These are phyloP conservation scores for Rubus idaeus DNA, from an alignment of 306 rosid genomes.

Conservation along the genomic window DNA sequence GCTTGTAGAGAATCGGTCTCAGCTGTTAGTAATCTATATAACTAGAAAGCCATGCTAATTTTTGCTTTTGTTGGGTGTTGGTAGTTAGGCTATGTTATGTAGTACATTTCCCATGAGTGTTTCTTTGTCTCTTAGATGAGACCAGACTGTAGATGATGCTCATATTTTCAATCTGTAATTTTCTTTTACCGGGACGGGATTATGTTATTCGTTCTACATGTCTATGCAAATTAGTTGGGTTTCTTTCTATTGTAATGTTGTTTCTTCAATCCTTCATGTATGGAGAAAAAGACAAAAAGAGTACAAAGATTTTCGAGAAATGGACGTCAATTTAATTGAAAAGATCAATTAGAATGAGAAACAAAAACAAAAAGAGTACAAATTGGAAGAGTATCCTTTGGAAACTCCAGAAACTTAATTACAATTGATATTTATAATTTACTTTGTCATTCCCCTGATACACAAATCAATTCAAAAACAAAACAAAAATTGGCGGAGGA, in stretches of 20 bases:
- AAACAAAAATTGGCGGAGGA: not conserved
- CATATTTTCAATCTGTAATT: not conserved
- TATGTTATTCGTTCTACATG: not conserved
- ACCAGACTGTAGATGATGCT: not conserved
- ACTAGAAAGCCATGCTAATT: not conserved
- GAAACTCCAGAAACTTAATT: not conserved
- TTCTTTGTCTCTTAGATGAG: not conserved
- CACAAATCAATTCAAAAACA: not conserved
- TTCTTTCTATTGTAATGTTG: not conserved
- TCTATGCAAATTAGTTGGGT: not conserved
- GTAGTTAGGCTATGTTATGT: not conserved
- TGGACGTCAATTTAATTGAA: not conserved
- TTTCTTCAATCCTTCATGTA: not conserved
- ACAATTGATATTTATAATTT: not conserved
- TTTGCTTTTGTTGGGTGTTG: not conserved
- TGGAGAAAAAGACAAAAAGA: not conserved
- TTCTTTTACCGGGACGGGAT: not conserved
- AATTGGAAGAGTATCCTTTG: not conserved
- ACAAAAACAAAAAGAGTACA: not conserved
- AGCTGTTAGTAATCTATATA: not conserved
- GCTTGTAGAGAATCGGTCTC: not conserved
- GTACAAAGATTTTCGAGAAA: not conserved
- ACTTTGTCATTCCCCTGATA: not conserved
- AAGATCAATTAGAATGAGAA: not conserved
- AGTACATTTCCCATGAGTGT: not conserved